Evolutionary conservation across 768 basidiomycete species (phyloP).

Genomic region (Hortiboletus flavorubellus): DNA sequence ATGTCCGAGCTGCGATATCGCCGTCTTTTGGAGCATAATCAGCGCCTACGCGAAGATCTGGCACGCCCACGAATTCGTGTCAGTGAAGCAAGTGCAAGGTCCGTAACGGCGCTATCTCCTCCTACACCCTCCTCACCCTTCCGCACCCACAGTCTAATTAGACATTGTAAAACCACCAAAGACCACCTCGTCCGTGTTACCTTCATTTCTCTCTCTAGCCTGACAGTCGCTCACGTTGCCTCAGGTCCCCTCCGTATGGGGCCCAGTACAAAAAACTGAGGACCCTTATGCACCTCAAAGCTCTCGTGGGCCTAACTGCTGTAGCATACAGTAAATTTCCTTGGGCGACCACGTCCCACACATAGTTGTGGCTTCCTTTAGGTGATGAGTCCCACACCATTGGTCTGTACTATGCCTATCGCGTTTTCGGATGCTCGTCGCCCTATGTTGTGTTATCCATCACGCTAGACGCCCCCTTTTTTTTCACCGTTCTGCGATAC

Average conservation of each 20-base stretch:
- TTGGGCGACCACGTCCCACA: not conserved
- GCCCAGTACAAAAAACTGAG: conserved; percentile 84
- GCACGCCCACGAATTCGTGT: conserved; percentile 67
- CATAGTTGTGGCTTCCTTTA: not conserved
- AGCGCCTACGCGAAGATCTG: conserved; percentile 67
- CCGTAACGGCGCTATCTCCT: conserved; percentile 23
- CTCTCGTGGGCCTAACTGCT: conserved; percentile 48
- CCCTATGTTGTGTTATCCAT: conserved; percentile 10
- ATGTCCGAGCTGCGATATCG: conserved; percentile 82
- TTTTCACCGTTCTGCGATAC: conserved; percentile 10
- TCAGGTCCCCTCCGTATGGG: conserved; percentile 96
- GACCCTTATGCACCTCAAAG: conserved; percentile 87
- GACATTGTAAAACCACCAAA: conserved; percentile 69
- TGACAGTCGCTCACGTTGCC: conserved; percentile 17
- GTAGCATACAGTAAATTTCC: conserved; percentile 53
- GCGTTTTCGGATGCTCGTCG: conserved; percentile 8
- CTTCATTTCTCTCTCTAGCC: not conserved
- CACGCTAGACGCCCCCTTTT: conserved; percentile 1
- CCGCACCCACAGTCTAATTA: conserved; percentile 51
- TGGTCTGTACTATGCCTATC: conserved; percentile 17
- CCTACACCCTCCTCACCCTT: conserved; percentile 4
- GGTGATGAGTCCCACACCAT: conserved; percentile 1
- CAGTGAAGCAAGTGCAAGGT: conserved; percentile 71
- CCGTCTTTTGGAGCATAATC: conserved; percentile 74
- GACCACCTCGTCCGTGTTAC: conserved; percentile 56